Evolutionary conservation across 1,284 basidiomycete genomes (phyloP), one percentile per base, ranked within the genome.

Genomic region (Rhodotorula sp.): DNA sequence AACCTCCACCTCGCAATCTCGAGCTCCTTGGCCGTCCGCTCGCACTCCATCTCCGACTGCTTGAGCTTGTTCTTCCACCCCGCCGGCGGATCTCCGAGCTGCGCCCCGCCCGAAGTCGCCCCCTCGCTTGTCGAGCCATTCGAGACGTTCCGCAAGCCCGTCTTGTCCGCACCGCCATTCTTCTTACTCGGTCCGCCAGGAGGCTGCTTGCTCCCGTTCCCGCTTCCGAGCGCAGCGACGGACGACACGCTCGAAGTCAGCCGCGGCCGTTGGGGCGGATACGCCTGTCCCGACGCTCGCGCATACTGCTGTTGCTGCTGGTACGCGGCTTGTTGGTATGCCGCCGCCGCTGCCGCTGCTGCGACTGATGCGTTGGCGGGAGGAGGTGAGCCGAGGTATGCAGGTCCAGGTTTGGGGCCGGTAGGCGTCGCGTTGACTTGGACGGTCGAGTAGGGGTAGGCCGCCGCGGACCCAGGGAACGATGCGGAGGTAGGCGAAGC

Each of bases 1-100:
- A 75, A 27, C 34, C 67, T 62, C 74, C 74, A 75, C 15, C 69
- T 32, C 32, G 71, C 71, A 22, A 75, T 73, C 67, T 75, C 74
- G 34, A 75, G 49, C 52, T 75, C 71, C 64, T 73, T 75, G 17
- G 51, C 62, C 20, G 48, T 63, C 30, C 71, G 30, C 9, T 71
- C 71, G 15, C 62, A 65, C 7, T 75, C 74, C 55, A 67, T 58
- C 51, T 73, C 69, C 0, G 59, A 64, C 30, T 54, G 47, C 51
- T 64, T 66, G 15, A 66, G 49, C 48, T 62, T 59, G n/a, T 27
- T 52, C 64, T 67, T 72, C 56, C 60, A 55, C 2, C 36, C 60
- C 2, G 56, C 29, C 17, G 59, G 47, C 20, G 53, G 47, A 20
- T 60, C 67, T 2, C 60, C 60, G 20, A 62, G 52, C 44, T n/a